Base-by-base conservation (phyloP, 2,329 filamentous ascomycete species). In the Penicillium sp. region DNA sequence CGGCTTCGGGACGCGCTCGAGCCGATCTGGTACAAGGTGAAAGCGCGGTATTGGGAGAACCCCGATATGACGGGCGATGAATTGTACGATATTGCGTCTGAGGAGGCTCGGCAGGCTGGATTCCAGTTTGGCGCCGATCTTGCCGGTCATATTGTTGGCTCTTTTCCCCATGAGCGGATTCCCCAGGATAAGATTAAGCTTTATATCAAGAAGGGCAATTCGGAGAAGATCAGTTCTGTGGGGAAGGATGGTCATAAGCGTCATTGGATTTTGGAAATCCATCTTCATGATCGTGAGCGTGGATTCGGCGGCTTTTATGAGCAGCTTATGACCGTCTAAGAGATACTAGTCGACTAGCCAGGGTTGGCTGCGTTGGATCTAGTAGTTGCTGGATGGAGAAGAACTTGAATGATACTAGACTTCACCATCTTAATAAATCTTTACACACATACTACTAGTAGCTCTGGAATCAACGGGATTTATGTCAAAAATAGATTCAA, bases 241-340 rank as follows among this genome's bases (percentile, higher is more conserved):
- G 79, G 72, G 2, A 71, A 72, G 43, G 71, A 79, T 51, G 79
- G 79, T 0, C 60, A 71, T 29, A 72, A 69, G 60, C 59, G 77
- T 31, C 79, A 81, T 67, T 81, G 79, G 79, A 81, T 81, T 52
- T 58, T 81, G 56, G 78, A 81, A 60, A 76, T 81, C 46, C 77
- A 81, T 64, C 71, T 81, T 28, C 71, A 71, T 28, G 75, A 81
- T 53, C 65, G 62, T 1, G 70, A 63, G n/a, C 64, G 65, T 18
- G 59, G 71, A 37, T 72, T 74, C 59, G 74, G 71, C 1, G 78
- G 72, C 0, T 81, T 81, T 60, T 74, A 70, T 42, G 79, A 81
- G 56, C 60, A 69, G 48, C 55, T 70, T 23, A 52, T 70, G 54
- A 69, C 67, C 1, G 56, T 67, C n/a, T 39, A 42, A 26, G 23